These are phyloP conservation scores for Obelidium mucronatum DNA, from an alignment of 192 early-diverging fungal species.

Conservation along the genomic window DNA sequence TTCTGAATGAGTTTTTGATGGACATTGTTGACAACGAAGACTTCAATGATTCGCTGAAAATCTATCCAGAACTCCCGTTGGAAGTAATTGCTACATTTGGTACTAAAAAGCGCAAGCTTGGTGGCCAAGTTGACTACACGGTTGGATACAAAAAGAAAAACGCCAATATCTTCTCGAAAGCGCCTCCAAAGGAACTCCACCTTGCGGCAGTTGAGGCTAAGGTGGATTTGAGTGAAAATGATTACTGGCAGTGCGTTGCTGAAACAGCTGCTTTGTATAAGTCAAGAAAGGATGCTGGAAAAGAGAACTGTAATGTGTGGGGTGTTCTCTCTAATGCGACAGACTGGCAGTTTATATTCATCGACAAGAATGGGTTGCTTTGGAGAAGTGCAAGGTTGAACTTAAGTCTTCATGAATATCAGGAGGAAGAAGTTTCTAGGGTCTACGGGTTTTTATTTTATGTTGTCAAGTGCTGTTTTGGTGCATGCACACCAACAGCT, in stretches of 20 bases:
- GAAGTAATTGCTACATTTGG: constrained; percentile 16
- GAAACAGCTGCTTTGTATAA: constrained; percentile 49
- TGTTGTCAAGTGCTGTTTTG: constrained; percentile 41
- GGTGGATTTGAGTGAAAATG: constrained; percentile 24
- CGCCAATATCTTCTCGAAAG: constrained; percentile 43
- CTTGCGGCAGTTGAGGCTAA: constrained; percentile 47
- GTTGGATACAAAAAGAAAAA: constrained; percentile 30
- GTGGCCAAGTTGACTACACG: constrained; percentile 45
- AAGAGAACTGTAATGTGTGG: constrained; percentile 40
- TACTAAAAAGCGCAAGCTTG: constrained; percentile 9
- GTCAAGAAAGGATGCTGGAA: constrained; percentile 40
- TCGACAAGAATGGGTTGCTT: constrained; percentile 38
- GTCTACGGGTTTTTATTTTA: constrained; percentile 31
- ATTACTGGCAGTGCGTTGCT: constrained; percentile 48
- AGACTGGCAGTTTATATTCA: constrained; percentile 39
- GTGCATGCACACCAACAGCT: constrained; percentile 35
- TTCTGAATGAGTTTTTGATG: constrained; percentile 39
- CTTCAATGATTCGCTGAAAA: constrained; percentile 22
- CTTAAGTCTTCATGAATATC: constrained; percentile 34
- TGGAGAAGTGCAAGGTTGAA: constrained; percentile 22
- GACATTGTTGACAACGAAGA: constrained; percentile 21
- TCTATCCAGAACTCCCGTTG: constrained; percentile 35
- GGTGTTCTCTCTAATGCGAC: constrained; percentile 43
- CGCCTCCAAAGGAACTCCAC: constrained; percentile 39
- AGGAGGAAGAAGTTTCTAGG: constrained; percentile 30